Percentiles rank a stretch among this genome's conserved stretches.
Evolutionary conservation across 2,329 filamentous ascomycete species (phyloP).

Genomic region (Ophiocordyceps polyrhachis-furcata): DNA sequence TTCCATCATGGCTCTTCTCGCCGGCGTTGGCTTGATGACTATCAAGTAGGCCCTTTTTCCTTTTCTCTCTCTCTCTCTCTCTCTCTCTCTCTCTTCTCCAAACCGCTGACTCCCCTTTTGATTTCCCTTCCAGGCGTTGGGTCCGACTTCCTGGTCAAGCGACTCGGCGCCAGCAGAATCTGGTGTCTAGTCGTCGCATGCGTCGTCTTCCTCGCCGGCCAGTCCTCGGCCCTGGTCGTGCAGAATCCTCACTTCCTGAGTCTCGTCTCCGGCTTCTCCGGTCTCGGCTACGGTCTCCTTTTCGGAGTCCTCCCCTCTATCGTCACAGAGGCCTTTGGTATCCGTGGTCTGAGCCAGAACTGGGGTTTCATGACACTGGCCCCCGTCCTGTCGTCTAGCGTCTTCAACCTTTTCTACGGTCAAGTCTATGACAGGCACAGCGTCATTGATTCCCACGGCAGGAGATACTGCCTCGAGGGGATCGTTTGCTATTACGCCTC

Average conservation of each 20-base stretch:
- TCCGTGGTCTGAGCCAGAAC: slow-evolving; percentile 77
- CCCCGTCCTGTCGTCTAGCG: slow-evolving; percentile 70
- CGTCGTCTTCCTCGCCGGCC: slow-evolving; percentile 59
- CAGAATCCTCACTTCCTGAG: slow-evolving; percentile 60
- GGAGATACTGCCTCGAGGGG: slow-evolving; percentile 59
- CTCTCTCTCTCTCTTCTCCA: too few species aligned
- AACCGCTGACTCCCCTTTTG: background rate
- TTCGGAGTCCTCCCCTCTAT: slow-evolving; percentile 90
- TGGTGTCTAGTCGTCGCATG: slow-evolving; percentile 79
- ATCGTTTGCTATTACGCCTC: slow-evolving; percentile 64
- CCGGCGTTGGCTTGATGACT: slow-evolving; percentile 91
- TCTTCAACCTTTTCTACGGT: slow-evolving; percentile 89
- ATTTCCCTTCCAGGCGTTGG: slow-evolving; percentile 43
- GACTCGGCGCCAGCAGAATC: slow-evolving; percentile 59
- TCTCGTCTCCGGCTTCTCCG: slow-evolving; percentile 65
- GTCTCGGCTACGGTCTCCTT: slow-evolving; percentile 78
- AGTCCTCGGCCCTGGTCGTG: slow-evolving; percentile 57
- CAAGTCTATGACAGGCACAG: slow-evolving; percentile 67
- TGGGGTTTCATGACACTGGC: slow-evolving; percentile 92
- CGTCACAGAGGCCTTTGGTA: slow-evolving; percentile 76
- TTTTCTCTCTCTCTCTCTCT: too few species aligned
- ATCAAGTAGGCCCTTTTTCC: slow-evolving; percentile 57
- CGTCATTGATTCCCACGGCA: slow-evolving; percentile 45
- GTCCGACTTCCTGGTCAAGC: slow-evolving; percentile 76
- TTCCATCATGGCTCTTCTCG: slow-evolving; percentile 70